These are phyloP conservation scores for Paecilomyces fulvus DNA, from an alignment of 2,329 filamentous ascomycete genomes.

Conservation along the genomic window DNA sequence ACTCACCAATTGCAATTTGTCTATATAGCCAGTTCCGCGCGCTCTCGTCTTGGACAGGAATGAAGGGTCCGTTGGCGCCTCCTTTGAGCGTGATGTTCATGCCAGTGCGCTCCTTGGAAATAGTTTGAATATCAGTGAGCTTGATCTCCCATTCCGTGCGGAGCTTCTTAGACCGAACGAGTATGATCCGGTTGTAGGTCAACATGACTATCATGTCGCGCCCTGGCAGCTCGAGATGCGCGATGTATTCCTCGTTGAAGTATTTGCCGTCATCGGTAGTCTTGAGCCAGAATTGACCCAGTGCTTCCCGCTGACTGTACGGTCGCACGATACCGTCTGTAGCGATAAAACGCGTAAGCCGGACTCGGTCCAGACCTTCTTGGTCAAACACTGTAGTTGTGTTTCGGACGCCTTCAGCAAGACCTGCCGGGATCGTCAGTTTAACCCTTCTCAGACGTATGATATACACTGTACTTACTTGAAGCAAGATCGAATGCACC, in stretches of 20 bases:
- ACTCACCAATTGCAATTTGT: conserved; percentile 53
- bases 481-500: conserved; percentile 95
- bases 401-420: conserved; percentile 95
- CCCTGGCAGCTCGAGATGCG: conserved; percentile 81
- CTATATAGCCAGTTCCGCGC: conserved; percentile 58
- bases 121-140: conserved; percentile 92
- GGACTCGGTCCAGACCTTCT: conserved; percentile 85
- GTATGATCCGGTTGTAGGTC: conserved; percentile 77
- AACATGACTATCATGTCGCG: conserved; percentile 88
- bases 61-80: conserved; percentile 86
- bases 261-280: conserved; percentile 95
- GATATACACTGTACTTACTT: conserved; percentile 37
- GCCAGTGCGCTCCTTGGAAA: conserved; percentile 91
- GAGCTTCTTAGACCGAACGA: conserved; percentile 78
- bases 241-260: conserved; percentile 96
- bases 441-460: background rate
- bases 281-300: conserved; percentile 98
- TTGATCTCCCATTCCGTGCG: conserved; percentile 93
- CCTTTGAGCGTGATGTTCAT: conserved; percentile 82
- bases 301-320: conserved; percentile 87
- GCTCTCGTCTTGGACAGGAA: conserved; percentile 86
- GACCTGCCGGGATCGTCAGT: conserved; percentile 40
- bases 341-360: conserved; percentile 86
- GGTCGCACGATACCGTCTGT: conserved; percentile 88
- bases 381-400: conserved; percentile 97